Evolutionary conservation across 148 eudicot genomes (phyloP), one percentile per base, ranked within the genome.

Genomic region (Arbutus unedo): DNA sequence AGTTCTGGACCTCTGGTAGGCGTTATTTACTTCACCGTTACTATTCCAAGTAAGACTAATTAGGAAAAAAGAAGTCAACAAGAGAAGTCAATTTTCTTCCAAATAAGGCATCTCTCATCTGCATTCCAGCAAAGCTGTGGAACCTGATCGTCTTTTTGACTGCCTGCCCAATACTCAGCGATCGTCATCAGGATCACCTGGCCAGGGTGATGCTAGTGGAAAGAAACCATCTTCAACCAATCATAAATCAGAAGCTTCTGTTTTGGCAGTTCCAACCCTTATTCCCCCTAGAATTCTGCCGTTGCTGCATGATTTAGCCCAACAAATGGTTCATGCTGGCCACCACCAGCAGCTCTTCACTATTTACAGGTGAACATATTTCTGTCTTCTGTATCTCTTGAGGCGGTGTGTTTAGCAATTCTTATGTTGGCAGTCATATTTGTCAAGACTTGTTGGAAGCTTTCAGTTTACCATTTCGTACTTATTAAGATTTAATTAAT

Each of bases 71-170:
- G 38, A 31, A 31, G 38, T 0, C 38, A 31, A 31, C 1, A 31
- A 31, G 38, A 31, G 38, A 31, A 51, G 48, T 16, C 38, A 31
- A 56, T 64, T 53, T 43, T 3, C 49, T 41, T 73, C 7, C 3
- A 74, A 71, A 43, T 79, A 66, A 77, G 70, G 79, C 78, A 53
- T 74, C 14, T 84, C 3, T 88, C 77, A 80, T 81, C 83, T 70
- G 85, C 70, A 81, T 91, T 90, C 84, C 93, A 96, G 99, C 84
- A 96, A 96, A 87, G 94, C 98, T 50, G 87, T 96, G 72, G 97
- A 96, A 84, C 97, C 99, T 81, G 98, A 96, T 87, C 87, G 88
- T 79, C 95, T 96, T 9, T 89, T 91, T 59, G 95, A 91, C 57
- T 92, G 98, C 87, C 92, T 96, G 13, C 99, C 99, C 5, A 88